Evolutionary conservation across 2,329 filamentous ascomycete species (phyloP), one percentile per base, ranked within the genome.

Genomic region (Metarhizium album): DNA sequence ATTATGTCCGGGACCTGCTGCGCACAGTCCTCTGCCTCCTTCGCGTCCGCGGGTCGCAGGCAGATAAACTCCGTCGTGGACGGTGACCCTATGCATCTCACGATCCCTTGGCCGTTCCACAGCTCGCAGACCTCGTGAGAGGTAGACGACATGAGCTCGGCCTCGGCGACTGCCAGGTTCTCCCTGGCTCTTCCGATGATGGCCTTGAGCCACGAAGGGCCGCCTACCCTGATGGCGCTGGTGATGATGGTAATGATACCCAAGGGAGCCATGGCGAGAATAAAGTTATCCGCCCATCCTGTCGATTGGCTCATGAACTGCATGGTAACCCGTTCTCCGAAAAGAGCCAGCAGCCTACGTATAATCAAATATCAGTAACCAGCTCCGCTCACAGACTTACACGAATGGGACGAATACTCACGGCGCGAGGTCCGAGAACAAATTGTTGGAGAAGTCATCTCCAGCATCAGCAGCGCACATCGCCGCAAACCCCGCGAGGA

Each of bases 261-360:
- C 1, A 76, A 50, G 0, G 74, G 74, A 0, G 66, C 71, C 46
- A 75, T 63, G 0, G 73, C 68, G n/a, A 78, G 66, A 3, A 74
- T 67, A 2, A 76, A 58, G 37, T 69, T 67, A 40, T 76, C 74
- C 0, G 68, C 57, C 45, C 64, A 60, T 2, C 61, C 65, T 2
- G 69, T 62, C 0, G 68, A 67, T 33, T 74, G 65, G 45, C 70
- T 74, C 23, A 76, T 64, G 49, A 72, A 76, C 55, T 76, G 73
- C 57, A 70, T 74, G 0, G 71, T 70, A 3, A 74, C 66, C 20
- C 67, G 62, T 40, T 75, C 72, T 1, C 72, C 73, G 37, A 76
- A 76, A 2, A 62, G 59, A 0, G 58, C 50, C 0, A 62, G 42
- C 2, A 60, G 37, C 5, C 58, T 59, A 18, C 3, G 31, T 18